A percentile compares a stretch with the other conserved stretches of the same genome.
Conservation (phyloP, 2,329 filamentous ascomycete species). For the Diaporthe sp. region DNA sequence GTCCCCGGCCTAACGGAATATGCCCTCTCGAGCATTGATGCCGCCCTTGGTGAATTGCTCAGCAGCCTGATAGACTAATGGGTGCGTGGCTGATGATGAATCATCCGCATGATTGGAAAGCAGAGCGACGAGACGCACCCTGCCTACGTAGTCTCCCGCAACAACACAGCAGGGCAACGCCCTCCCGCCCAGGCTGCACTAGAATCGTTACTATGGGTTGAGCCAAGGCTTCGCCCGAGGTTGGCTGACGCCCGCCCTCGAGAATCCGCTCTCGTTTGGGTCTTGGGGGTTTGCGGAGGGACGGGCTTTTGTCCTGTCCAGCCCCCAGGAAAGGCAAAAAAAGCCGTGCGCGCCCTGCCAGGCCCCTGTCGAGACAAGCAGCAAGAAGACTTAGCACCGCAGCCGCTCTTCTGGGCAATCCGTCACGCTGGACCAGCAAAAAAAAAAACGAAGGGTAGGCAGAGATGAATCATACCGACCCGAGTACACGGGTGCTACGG, state of each 20-base stretch:
- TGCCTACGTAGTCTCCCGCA: background rate
- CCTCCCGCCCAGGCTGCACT: background rate
- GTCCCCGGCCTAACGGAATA: background rate
- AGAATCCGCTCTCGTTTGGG: background rate
- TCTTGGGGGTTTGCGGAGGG: slow-evolving; percentile 6
- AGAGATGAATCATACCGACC: slow-evolving; percentile 29
- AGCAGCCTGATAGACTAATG: background rate
- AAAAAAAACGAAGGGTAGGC: background rate
- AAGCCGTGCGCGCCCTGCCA: slow-evolving; percentile 9
- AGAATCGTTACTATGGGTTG: background rate
- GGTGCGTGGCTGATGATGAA: slow-evolving; percentile 25
- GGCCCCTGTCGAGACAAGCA: slow-evolving; percentile 7
- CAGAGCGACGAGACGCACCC: background rate
- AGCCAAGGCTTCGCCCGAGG: slow-evolving; percentile 19
- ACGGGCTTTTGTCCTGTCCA: slow-evolving; percentile 13
- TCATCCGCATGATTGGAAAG: slow-evolving; percentile 28
- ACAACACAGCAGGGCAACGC: slow-evolving; percentile 7
- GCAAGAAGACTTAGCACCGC: background rate
- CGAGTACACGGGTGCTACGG: slow-evolving; percentile 16
- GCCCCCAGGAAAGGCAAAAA: slow-evolving; percentile 5
- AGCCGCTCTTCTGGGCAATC: background rate
- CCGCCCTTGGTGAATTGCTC: background rate
- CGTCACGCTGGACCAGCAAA: background rate
- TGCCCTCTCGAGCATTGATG: background rate
- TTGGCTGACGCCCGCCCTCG: slow-evolving; percentile 28